Conservation (phyloP, 2,329 filamentous ascomycete genomes). For the Phoma sp. region DNA sequence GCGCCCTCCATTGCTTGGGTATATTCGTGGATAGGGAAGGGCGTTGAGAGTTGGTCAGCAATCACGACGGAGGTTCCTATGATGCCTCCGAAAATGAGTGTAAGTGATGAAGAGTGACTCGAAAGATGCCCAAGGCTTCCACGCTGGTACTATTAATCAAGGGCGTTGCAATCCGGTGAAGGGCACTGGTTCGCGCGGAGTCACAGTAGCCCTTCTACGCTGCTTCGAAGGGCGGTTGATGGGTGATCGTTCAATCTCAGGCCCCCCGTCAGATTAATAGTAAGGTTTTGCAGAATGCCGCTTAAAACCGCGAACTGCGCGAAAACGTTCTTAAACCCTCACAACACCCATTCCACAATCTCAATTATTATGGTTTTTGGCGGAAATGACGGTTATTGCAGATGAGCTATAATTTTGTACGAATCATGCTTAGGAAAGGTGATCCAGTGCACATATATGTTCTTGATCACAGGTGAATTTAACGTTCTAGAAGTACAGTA, state of each 20-base stretch:
- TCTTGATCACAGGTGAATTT: background rate
- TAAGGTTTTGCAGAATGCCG: background rate
- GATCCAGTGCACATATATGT: background rate
- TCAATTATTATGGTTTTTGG: background rate
- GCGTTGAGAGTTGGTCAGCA: slow-evolving; percentile 29
- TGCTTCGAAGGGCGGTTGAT: slow-evolving; percentile 14
- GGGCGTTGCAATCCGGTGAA: slow-evolving; percentile 18
- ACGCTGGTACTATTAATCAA: slow-evolving; percentile 33
- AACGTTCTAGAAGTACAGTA: background rate
- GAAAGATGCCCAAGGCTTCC: slow-evolving; percentile 41
- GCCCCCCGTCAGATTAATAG: slow-evolving; percentile 15
- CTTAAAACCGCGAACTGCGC: background rate
- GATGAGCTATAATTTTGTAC: no score
- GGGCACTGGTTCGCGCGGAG: slow-evolving; percentile 1
- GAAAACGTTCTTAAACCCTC: background rate
- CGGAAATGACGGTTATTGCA: no score
- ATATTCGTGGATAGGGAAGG: slow-evolving; percentile 20
- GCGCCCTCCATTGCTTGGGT: slow-evolving; percentile 36
- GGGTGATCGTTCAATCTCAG: slow-evolving; percentile 7
- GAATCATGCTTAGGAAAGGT: no score
- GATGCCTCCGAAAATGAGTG: slow-evolving; percentile 31
- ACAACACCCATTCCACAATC: background rate
- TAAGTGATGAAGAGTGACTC: slow-evolving; percentile 39
- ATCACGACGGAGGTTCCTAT: slow-evolving; percentile 27
- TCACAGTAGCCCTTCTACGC: slow-evolving; percentile 18